Evolutionary conservation across 306 rosid genomes (phyloP).

Genomic region (Glycyrrhiza uralensis): DNA sequence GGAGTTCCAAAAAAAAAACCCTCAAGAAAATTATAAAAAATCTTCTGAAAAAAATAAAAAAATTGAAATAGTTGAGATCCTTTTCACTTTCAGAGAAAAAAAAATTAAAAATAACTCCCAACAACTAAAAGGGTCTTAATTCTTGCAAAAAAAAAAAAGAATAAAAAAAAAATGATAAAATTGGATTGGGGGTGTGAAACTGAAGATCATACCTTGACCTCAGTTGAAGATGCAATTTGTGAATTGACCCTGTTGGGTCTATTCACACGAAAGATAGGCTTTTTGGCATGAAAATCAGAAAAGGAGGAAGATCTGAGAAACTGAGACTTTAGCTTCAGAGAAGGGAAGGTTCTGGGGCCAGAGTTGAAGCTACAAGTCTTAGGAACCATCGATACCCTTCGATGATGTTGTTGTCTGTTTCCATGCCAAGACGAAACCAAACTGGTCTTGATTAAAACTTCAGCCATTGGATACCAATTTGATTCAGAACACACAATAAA

Average conservation of each 20-base stretch:
- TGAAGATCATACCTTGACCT: conserved; percentile 46
- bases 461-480: conserved; percentile 40
- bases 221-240: conserved; percentile 30
- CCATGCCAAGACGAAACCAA: conserved; percentile 44
- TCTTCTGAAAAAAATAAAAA: neutral
- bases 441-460: conserved; percentile 42
- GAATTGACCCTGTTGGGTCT: conserved; percentile 23
- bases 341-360: conserved; percentile 20
- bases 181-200: no score
- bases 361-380: conserved; percentile 27
- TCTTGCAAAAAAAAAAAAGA: neutral
- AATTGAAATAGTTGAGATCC: neutral
- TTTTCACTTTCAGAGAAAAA: no score
- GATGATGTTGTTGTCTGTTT: neutral
- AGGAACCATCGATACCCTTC: conserved; percentile 29
- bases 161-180: neutral
- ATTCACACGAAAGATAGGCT: conserved; percentile 28
- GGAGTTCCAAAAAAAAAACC: neutral
- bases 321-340: conserved; percentile 45
- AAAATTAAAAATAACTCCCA: neutral
- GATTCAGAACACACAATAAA: neutral
- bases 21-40: neutral
- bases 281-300: conserved; percentile 44
- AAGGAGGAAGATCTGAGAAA: conserved; percentile 25
- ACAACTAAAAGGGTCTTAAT: neutral